phyloP scores from a whole-genome alignment of 164 flowering plant species.

The Buxus sempervirens region DNA sequence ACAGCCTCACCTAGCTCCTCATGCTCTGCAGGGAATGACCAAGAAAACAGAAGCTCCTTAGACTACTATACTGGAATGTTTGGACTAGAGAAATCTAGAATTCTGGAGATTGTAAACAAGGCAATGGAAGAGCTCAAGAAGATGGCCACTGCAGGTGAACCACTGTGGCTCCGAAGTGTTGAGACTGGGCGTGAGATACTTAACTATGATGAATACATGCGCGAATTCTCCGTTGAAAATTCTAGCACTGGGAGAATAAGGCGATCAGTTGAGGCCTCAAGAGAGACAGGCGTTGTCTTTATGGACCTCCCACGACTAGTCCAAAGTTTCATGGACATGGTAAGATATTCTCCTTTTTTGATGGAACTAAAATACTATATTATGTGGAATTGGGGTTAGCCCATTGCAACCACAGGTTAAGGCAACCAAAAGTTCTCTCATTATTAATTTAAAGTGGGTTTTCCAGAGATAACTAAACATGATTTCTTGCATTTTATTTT shows the following conservation, averaged over 20 bases:
- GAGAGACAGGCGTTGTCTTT: slow-evolving; percentile 76
- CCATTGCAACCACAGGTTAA: no score
- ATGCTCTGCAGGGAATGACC: slow-evolving; percentile 55
- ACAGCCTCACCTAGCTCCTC: slow-evolving; percentile 56
- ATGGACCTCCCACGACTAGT: slow-evolving; percentile 69
- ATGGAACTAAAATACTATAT: no score
- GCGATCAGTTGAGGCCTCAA: slow-evolving; percentile 84
- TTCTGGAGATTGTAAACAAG: slow-evolving; percentile 50
- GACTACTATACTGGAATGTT: slow-evolving; percentile 75
- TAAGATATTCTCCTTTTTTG: slow-evolving; percentile 18
- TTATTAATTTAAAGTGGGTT: no score
- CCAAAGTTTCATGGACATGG: slow-evolving; percentile 89
- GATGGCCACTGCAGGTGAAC: slow-evolving; percentile 83
- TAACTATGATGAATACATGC: slow-evolving; percentile 86
- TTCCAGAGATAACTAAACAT: no score
- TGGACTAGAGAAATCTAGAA: slow-evolving; percentile 72
- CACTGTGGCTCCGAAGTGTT: slow-evolving; percentile 83
- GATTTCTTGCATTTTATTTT: neutral
- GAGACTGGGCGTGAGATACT: slow-evolving; percentile 96
- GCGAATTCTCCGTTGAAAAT: slow-evolving; percentile 43
- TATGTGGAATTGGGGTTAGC: no score
- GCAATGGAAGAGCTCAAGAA: slow-evolving; percentile 68
- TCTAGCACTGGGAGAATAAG: slow-evolving; percentile 28
- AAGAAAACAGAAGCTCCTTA: slow-evolving; percentile 57
- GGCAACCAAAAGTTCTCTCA: no score